Evolutionary conservation across 805 yeast genomes (phyloP).

Genomic region (Schizosaccharomyces octosporus): DNA sequence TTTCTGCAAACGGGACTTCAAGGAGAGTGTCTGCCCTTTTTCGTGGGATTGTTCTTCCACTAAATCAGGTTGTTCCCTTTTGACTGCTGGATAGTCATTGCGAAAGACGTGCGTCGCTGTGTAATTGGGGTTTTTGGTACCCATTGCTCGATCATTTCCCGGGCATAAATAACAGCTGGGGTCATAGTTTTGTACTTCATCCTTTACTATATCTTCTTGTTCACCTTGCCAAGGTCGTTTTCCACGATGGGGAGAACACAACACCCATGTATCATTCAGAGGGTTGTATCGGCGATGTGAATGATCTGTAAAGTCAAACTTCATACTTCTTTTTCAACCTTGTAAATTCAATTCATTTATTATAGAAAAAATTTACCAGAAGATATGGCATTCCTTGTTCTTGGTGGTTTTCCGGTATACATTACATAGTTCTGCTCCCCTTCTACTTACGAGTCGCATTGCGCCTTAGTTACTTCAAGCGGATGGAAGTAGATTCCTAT

Average conservation of each 20-base stretch:
- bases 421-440: too few species aligned
- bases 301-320: conserved; percentile 8
- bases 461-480: too few species aligned
- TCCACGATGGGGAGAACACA: conserved; percentile 55
- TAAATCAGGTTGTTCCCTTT: conserved; percentile 27
- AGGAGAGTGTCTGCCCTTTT: conserved; percentile 5
- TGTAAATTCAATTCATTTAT: not conserved
- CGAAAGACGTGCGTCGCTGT: conserved; percentile 32
- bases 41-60: conserved; percentile 1
- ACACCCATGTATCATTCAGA: conserved; percentile 38
- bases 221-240: conserved; percentile 68
- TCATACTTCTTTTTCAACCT: not conserved
- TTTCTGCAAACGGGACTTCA: conserved; percentile 19
- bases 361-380: not conserved
- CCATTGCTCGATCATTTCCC: conserved; percentile 40
- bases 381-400: too few species aligned
- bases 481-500: too few species aligned
- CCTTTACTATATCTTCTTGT: conserved; percentile 24
- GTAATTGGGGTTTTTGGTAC: conserved; percentile 33
- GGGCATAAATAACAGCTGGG: conserved; percentile 50
- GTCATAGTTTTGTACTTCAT: conserved; percentile 29
- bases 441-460: too few species aligned
- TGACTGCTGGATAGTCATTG: conserved; percentile 52
- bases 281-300: conserved; percentile 53
- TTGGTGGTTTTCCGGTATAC: too few species aligned